phyloP scores from a whole-genome alignment of 2,329 filamentous ascomycete genomes.

The Aspergillus pseudoviridinutans region DNA sequence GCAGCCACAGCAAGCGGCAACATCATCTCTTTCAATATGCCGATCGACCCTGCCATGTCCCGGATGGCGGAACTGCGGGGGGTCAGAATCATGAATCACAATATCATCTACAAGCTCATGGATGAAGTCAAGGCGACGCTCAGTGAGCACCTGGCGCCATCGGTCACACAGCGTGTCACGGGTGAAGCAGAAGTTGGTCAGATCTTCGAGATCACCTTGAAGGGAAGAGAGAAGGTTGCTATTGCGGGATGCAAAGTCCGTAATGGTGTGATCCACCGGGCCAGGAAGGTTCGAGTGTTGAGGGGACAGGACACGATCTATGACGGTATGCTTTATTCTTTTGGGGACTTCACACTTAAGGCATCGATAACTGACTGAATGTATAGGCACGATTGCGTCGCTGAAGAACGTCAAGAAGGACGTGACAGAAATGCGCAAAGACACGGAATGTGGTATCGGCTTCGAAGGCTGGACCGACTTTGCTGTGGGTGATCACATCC shows the following conservation, averaged over 20 bases:
- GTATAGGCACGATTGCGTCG: slow-evolving; percentile 67
- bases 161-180: slow-evolving; percentile 64
- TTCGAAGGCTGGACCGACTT: slow-evolving; percentile 79
- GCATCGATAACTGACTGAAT: slow-evolving; percentile 6
- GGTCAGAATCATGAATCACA: slow-evolving; percentile 78
- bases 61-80: slow-evolving; percentile 65
- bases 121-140: slow-evolving; percentile 55
- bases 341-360: slow-evolving; percentile 1
- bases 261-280: slow-evolving; percentile 68
- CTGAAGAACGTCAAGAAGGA: slow-evolving; percentile 94
- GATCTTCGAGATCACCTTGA: slow-evolving; percentile 78
- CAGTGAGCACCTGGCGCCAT: slow-evolving; percentile 64
- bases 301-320: slow-evolving; percentile 68
- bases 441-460: slow-evolving; percentile 85
- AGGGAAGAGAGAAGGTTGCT: slow-evolving; percentile 64
- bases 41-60: slow-evolving; percentile 63
- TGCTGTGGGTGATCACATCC: slow-evolving; percentile 75
- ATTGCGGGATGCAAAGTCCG: slow-evolving; percentile 85
- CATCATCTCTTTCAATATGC: slow-evolving; percentile 82
- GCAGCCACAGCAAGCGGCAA: slow-evolving; percentile 71
- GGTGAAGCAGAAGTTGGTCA: slow-evolving; percentile 86
- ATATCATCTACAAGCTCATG: slow-evolving; percentile 55
- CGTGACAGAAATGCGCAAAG: slow-evolving; percentile 82
- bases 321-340: slow-evolving; percentile 62
- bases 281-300: slow-evolving; percentile 65